Evolutionary conservation across 345 rosid genomes (phyloP).

Genomic region (Arabis hirsuta): DNA sequence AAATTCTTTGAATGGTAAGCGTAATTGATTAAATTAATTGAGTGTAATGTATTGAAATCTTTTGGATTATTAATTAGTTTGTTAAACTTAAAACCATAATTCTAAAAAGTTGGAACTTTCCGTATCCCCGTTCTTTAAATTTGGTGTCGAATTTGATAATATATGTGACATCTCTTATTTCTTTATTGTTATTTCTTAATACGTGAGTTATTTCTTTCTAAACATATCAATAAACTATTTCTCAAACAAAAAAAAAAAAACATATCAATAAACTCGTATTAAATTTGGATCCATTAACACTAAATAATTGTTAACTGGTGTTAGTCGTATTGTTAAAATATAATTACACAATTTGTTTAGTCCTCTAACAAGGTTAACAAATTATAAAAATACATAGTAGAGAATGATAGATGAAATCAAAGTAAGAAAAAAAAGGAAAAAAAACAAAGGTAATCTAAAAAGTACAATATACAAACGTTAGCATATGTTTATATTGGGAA

Average conservation of each 20-base stretch:
- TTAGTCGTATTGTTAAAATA: not conserved
- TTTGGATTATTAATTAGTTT: not conserved
- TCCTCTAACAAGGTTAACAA: not conserved
- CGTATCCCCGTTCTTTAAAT: not conserved
- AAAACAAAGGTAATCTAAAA: constrained; percentile 7
- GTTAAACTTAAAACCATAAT: not conserved
- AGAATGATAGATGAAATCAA: not conserved
- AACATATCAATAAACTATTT: not conserved
- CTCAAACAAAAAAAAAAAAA: too few relatives aligned
- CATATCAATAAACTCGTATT: not conserved
- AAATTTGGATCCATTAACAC: not conserved
- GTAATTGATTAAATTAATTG: not conserved
- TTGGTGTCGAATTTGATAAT: not conserved
- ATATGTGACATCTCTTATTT: not conserved
- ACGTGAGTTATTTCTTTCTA: not conserved
- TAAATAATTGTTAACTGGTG: not conserved
- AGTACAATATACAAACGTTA: constrained; percentile 41
- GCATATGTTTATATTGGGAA: constrained; percentile 28
- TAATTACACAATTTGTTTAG: not conserved
- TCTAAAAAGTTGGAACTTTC: not conserved
- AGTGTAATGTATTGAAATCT: not conserved
- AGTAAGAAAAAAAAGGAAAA: not conserved
- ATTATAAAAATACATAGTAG: not conserved
- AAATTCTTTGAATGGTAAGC: not conserved
- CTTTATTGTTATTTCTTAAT: too few relatives aligned